Evolutionary conservation across 495 filamentous ascomycete genomes (phyloP).

Genomic region (Cercophora sp.): DNA sequence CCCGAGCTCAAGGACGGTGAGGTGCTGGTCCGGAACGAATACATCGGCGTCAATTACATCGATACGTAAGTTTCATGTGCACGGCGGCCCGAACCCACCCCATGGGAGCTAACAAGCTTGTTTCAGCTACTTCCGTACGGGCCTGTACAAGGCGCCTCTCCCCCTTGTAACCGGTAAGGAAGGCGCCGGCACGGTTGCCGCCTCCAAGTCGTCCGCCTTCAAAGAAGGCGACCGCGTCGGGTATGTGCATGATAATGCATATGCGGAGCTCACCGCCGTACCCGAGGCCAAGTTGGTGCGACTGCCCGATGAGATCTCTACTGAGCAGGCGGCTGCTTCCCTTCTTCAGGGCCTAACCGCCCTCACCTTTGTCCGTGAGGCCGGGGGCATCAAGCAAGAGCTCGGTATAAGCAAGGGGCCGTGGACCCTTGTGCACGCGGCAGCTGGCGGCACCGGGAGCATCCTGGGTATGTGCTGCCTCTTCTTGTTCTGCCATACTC

Average conservation of each 20-base stretch:
- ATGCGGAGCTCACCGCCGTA: constrained; percentile 71
- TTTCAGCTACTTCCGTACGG: constrained; percentile 79
- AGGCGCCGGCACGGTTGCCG: constrained; percentile 52
- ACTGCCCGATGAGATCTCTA: constrained; percentile 60
- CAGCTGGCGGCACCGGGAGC: constrained; percentile 82
- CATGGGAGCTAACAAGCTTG: constrained; percentile 16
- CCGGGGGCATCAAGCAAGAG: constrained; percentile 59
- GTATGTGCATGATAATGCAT: constrained; percentile 57
- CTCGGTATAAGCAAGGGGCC: constrained; percentile 48
- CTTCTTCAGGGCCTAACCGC: constrained; percentile 86
- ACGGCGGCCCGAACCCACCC: too few species aligned
- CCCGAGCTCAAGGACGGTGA: constrained; percentile 67
- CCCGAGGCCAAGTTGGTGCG: constrained; percentile 53
- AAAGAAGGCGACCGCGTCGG: constrained; percentile 64
- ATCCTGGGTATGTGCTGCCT: too few species aligned
- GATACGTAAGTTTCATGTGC: constrained; percentile 61
- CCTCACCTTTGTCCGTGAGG: constrained; percentile 74
- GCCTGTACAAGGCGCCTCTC: constrained; percentile 67
- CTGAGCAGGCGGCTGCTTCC: constrained; percentile 62
- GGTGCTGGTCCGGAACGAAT: constrained; percentile 80
- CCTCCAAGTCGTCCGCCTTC: constrained; percentile 42
- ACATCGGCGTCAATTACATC: constrained; percentile 86
- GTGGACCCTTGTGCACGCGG: constrained; percentile 85
- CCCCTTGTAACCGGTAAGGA: constrained; percentile 84
- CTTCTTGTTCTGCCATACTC: too few species aligned